A percentile compares a stretch with the other conserved stretches of the same genome.
These are phyloP conservation scores for Botryotinia convoluta DNA, from an alignment of 2,329 filamentous ascomycete species.

Conservation along the genomic window DNA sequence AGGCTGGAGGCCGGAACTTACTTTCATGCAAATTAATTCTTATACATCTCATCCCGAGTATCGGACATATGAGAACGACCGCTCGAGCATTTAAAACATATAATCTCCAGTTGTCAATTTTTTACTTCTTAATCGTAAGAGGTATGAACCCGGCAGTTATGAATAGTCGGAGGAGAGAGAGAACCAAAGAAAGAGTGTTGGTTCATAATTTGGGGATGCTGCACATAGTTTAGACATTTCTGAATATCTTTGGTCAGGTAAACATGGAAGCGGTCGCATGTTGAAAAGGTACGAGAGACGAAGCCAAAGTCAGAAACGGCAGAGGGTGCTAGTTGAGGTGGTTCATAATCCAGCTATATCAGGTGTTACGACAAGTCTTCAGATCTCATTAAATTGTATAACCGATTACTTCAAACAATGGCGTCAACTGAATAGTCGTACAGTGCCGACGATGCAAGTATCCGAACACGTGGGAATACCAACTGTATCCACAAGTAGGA, in stretches of 20 bases:
- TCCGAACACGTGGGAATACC: background rate
- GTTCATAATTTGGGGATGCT: too few species aligned
- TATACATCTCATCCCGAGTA: background rate
- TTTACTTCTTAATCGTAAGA: background rate
- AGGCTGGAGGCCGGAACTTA: background rate
- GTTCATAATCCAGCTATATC: background rate
- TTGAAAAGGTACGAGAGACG: background rate
- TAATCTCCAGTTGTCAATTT: background rate
- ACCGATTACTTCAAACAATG: background rate
- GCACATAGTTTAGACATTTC: too few species aligned
- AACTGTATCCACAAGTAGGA: background rate
- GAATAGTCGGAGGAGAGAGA: background rate
- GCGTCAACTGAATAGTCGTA: rapidly evolving
- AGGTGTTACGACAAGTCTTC: background rate
- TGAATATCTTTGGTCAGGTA: too few species aligned
- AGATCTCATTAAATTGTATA: background rate
- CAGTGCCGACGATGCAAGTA: background rate
- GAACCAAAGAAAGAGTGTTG: background rate
- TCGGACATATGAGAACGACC: background rate
- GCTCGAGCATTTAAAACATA: background rate
- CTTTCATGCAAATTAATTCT: background rate
- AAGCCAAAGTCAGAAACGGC: background rate
- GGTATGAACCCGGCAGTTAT: background rate
- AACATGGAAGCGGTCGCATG: too few species aligned
- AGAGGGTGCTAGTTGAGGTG: background rate